phyloP scores from a whole-genome alignment of 176 grass and related monocot genomes.

The Rhynchospora pubera region DNA sequence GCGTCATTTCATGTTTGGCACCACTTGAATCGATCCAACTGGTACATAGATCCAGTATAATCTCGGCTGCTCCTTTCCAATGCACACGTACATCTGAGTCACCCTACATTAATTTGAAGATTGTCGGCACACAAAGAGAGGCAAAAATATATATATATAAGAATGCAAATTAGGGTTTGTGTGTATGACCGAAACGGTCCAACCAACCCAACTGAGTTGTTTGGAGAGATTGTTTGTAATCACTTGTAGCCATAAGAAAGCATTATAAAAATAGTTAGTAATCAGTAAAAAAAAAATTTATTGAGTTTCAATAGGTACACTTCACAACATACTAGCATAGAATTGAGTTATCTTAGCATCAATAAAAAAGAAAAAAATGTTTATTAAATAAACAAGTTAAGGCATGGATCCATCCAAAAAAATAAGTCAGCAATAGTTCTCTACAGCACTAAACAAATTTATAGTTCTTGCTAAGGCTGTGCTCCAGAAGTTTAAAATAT shows the following conservation, averaged over 20 bases:
- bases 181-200: too few relatives aligned
- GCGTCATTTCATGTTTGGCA: slow-evolving; percentile 25
- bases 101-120: slow-evolving; percentile 26
- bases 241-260: slow-evolving; percentile 56
- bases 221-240: slow-evolving; percentile 85
- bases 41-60: slow-evolving; percentile 66
- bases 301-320: slow-evolving; percentile 2
- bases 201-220: too few relatives aligned
- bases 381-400: not conserved
- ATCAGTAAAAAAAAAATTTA: slow-evolving; percentile 1
- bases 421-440: not conserved
- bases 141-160: not conserved
- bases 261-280: slow-evolving; percentile 15
- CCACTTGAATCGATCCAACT: slow-evolving; percentile 57
- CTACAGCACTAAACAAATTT: not conserved
- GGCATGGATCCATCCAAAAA: not conserved
- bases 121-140: not conserved
- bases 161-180: not conserved
- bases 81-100: slow-evolving; percentile 68
- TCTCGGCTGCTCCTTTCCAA: slow-evolving; percentile 97
- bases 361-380: not conserved
- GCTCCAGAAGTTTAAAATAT: too few relatives aligned
- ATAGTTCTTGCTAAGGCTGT: not conserved
- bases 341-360: not conserved
- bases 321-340: not conserved